Evolutionary conservation across 768 basidiomycete species (phyloP).

Genomic region (Tricholoma hemisulphureum): DNA sequence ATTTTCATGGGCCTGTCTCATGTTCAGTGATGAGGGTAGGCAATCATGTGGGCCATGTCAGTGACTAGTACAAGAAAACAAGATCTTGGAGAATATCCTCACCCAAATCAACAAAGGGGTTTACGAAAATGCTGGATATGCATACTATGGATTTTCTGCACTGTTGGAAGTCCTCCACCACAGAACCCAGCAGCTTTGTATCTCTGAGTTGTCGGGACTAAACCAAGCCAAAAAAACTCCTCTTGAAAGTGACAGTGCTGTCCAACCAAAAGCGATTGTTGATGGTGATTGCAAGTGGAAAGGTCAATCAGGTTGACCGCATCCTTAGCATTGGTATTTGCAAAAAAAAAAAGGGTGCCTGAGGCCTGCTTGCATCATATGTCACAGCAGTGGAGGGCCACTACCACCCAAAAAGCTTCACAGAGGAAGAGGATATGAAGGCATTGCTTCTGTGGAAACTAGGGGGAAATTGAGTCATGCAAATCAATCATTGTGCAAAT

Average conservation of each 20-base stretch:
- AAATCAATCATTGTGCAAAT: slow-evolving; percentile 20
- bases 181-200: background rate
- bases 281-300: slow-evolving; percentile 13
- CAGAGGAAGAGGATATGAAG: slow-evolving; percentile 19
- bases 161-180: slow-evolving; percentile 3
- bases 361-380: background rate
- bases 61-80: background rate
- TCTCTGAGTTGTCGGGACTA: no score
- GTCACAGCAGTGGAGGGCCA: background rate
- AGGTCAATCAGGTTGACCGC: background rate
- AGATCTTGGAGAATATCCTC: slow-evolving; percentile 14
- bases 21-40: background rate
- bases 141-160: slow-evolving; percentile 14
- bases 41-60: background rate
- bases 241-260: slow-evolving; percentile 8
- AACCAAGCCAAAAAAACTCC: slow-evolving; percentile 5
- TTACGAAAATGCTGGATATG: slow-evolving; percentile 11
- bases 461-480: slow-evolving; percentile 20
- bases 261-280: slow-evolving; percentile 18
- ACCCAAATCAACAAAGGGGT: slow-evolving; percentile 4
- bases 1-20: background rate
- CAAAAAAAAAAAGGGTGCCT: slow-evolving; percentile 2
- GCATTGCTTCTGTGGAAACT: slow-evolving; percentile 21
- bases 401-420: slow-evolving; percentile 23
- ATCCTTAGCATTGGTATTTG: slow-evolving; percentile 6